Base-by-base conservation (phyloP, 768 basidiomycete species). In the Serpula lacrymans region DNA sequence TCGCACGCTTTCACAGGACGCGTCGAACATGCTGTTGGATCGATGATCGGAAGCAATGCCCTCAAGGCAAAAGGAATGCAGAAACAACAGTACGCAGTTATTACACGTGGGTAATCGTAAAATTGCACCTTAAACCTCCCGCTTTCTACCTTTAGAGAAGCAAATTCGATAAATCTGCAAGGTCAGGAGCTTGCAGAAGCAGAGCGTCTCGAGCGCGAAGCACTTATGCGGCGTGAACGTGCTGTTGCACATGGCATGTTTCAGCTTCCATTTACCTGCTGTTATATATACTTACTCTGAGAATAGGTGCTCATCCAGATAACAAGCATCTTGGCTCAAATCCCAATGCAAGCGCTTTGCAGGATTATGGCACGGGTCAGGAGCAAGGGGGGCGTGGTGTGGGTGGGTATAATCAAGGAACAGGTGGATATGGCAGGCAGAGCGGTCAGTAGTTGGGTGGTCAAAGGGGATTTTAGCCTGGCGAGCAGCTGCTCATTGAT, bases 181-280 rank as follows among this genome's bases (percentile, higher is more conserved):
- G 64, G 68, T 20, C 53, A 57, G 6, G 77, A 78, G 49, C 58
- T 79, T 14, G 62, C 68, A 3, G 72, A 78, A 50, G 77, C 78
- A 13, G 74, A 78, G 53, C 67, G 72, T 10, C 61, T 78, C 5
- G 77, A 79, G 53, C 58, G 58, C 4, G 75, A 78, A 49, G 77
- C 76, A 8, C 27, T 64, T 27, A 49, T 65, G 56, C 66, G 70
- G 24, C 68, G 76, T 16, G 73, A 78, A 44, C 66, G 75, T 7
- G 77, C 76, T 5, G 74, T 77, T 18, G 73, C 60, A 10, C 73
- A 75, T 49, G 76, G 75, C 71, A 33, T 39, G 58, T 51, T 20
- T 1, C 21, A 21, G n/a, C 6, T 21, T 39, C 17, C 6, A 2
- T 38, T 11, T n/a, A 1, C 17, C 12, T 25, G 11, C 1, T 7